These are phyloP conservation scores for Lipomyces yamadae DNA, from an alignment of 805 yeast species.

Conservation along the genomic window DNA sequence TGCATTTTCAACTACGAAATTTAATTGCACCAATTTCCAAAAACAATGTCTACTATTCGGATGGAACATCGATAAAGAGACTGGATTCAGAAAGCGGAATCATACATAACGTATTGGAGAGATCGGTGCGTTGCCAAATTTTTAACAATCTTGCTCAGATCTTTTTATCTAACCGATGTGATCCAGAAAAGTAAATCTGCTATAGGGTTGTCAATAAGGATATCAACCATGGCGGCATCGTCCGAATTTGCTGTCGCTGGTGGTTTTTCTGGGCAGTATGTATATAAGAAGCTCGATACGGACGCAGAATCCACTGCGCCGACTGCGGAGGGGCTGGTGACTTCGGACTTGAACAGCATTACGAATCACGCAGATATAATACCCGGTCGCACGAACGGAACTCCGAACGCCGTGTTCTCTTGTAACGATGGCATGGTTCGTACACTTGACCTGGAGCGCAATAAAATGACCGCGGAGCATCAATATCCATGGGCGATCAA, in stretches of 20 bases:
- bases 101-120: conserved; percentile 16
- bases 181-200: conserved; percentile 32
- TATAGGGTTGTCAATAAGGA: conserved; percentile 43
- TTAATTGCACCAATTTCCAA: conserved; percentile 51
- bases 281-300: conserved; percentile 48
- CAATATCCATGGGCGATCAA: conserved; percentile 57
- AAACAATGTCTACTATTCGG: conserved; percentile 41
- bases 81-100: conserved; percentile 42
- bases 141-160: conserved; percentile 7
- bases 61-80: conserved; percentile 40
- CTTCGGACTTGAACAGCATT: conserved; percentile 55
- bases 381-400: conserved; percentile 22
- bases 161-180: not conserved
- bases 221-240: conserved; percentile 56
- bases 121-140: conserved; percentile 31
- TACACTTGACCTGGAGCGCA: conserved; percentile 48
- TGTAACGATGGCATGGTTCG: conserved; percentile 57
- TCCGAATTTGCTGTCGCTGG: conserved; percentile 55
- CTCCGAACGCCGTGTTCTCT: conserved; percentile 50
- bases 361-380: conserved; percentile 55
- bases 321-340: conserved; percentile 48
- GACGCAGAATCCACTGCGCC: conserved; percentile 21
- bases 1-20: conserved; percentile 63
- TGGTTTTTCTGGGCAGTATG: conserved; percentile 58
- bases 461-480: conserved; percentile 31